phyloP scores from a whole-genome alignment of 192 early-diverging fungal genomes.

The Dissophora ornata region DNA sequence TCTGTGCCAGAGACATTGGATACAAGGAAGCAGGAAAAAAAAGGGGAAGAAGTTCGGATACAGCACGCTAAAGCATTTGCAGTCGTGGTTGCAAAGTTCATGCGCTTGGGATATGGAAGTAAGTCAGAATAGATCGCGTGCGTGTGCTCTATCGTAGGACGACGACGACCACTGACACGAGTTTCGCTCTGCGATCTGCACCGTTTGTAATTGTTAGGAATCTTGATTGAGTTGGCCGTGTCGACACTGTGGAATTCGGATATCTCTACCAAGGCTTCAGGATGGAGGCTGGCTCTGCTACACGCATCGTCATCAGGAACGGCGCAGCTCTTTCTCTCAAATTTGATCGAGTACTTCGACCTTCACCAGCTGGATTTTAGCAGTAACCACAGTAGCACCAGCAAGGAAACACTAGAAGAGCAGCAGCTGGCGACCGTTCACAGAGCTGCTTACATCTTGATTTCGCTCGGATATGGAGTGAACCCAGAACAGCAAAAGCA shows the following conservation, averaged over 20 bases:
- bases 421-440: slow-evolving; percentile 21
- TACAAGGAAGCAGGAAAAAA: neutral
- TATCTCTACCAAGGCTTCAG: neutral
- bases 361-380: slow-evolving; percentile 12
- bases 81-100: slow-evolving; percentile 18
- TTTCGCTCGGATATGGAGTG: slow-evolving; percentile 31
- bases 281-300: slow-evolving; percentile 19
- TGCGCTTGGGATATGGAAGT: slow-evolving; percentile 36
- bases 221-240: slow-evolving; percentile 8
- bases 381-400: neutral
- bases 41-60: no score
- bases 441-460: slow-evolving; percentile 12
- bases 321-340: slow-evolving; percentile 7
- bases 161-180: no score
- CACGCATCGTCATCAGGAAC: slow-evolving; percentile 2
- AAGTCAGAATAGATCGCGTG: slow-evolving; percentile 1
- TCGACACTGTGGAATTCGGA: slow-evolving; percentile 14
- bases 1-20: neutral
- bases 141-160: no score
- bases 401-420: neutral
- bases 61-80: neutral
- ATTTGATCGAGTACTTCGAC: slow-evolving; percentile 19
- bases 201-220: slow-evolving; percentile 6
- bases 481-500: neutral
- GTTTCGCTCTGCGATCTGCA: neutral